Conservation (phyloP, 495 filamentous ascomycete species). For the Neurospora africana region DNA sequence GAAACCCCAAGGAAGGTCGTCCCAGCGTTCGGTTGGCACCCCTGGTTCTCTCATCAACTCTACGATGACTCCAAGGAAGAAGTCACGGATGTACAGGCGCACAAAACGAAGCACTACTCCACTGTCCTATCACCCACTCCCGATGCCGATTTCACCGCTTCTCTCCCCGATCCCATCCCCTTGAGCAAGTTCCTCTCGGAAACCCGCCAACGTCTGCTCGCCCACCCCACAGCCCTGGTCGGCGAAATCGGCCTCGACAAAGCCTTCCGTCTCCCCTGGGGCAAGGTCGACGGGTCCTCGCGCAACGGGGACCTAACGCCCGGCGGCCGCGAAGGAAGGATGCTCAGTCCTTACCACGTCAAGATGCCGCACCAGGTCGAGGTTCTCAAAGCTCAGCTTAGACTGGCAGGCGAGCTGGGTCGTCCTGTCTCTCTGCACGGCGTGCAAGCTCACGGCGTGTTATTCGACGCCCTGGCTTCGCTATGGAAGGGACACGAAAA, state of each 20-base stretch:
- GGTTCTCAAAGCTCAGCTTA: constrained; percentile 72
- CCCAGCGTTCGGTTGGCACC: constrained; percentile 96
- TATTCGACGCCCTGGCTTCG: constrained; percentile 64
- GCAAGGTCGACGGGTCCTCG: constrained; percentile 14
- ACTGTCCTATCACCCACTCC: constrained; percentile 45
- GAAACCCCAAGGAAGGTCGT: constrained; percentile 37
- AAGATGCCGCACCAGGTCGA: constrained; percentile 65
- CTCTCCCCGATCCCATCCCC: constrained; percentile 59
- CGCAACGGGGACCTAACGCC: constrained; percentile 51
- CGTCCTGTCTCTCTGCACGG: constrained; percentile 82
- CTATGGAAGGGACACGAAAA: constrained; percentile 80
- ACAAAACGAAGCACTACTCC: constrained; percentile 63
- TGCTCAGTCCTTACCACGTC: constrained; percentile 64
- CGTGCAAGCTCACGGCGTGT: constrained; percentile 76
- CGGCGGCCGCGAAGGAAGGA: constrained; percentile 70
- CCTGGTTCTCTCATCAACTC: constrained; percentile 92
- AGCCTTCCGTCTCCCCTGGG: constrained; percentile 67
- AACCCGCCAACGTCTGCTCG: constrained; percentile 50
- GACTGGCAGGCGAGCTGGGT: constrained; percentile 69
- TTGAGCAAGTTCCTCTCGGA: constrained; percentile 57
- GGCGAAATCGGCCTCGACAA: constrained; percentile 88
- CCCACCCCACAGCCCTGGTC: constrained; percentile 59
- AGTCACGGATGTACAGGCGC: constrained; percentile 7
- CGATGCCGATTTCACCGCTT: constrained; percentile 49
- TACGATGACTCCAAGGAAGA: constrained; percentile 46